Conservation (phyloP, 2,329 filamentous ascomycete species). For the Ophiosphaerella korrae region DNA sequence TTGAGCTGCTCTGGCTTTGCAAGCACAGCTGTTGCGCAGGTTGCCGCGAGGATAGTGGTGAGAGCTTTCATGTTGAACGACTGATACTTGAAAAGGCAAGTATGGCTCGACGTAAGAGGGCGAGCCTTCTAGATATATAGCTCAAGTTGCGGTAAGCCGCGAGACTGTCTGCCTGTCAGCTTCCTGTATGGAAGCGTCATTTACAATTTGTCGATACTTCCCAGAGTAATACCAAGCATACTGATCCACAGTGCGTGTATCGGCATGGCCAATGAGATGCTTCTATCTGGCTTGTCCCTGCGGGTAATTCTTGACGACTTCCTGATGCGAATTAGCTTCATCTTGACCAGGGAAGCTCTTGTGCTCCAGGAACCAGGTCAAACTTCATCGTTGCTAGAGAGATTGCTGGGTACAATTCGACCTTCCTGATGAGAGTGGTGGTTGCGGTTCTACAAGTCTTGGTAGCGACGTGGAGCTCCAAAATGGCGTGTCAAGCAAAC, state of each 20-base stretch:
- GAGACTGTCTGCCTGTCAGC: not conserved
- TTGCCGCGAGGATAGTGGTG: slow-evolving; percentile 11
- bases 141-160: not conserved
- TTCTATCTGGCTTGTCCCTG: slow-evolving; percentile 1
- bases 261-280: not conserved
- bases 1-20: slow-evolving; percentile 16
- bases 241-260: not conserved
- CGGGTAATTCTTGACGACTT: slow-evolving; percentile 10
- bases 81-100: not conserved
- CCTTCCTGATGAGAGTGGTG: too few species aligned
- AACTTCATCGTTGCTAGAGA: not conserved
- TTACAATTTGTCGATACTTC: slow-evolving; percentile 1
- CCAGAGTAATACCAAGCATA: slow-evolving; percentile 5
- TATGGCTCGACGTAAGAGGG: not conserved
- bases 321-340: slow-evolving; percentile 4
- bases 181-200: not conserved
- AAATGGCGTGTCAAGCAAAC: too few species aligned
- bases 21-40: slow-evolving; percentile 16
- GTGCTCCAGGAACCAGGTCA: slow-evolving; percentile 2
- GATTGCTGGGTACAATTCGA: not conserved
- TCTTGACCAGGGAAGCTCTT: not conserved
- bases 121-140: not conserved
- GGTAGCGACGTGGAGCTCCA: too few species aligned
- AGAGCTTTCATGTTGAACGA: not conserved
- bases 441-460: too few species aligned